These are phyloP conservation scores for Cercis canadensis DNA, from an alignment of 306 rosid species.

Conservation along the genomic window DNA sequence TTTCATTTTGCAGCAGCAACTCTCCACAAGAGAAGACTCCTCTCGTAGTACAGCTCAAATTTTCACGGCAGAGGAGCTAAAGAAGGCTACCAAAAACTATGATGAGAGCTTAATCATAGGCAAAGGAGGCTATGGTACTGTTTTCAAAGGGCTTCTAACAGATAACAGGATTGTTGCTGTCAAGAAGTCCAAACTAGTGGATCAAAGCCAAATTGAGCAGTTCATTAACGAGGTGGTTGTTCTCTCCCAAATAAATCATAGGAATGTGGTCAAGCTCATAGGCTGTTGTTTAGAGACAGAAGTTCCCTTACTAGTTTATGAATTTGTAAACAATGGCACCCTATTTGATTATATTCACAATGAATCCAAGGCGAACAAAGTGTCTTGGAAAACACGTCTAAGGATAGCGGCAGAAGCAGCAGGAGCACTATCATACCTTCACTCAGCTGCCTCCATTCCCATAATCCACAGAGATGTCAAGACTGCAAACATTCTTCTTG, in stretches of 20 bases:
- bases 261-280: not conserved
- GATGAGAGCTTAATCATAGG: too few relatives aligned
- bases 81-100: too few relatives aligned
- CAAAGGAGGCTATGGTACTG: too few relatives aligned
- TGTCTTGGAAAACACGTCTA: conserved; percentile 2
- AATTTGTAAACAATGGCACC: conserved; percentile 31
- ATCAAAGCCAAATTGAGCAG: conserved; percentile 30
- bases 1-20: too few relatives aligned
- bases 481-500: too few relatives aligned
- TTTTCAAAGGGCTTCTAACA: not conserved
- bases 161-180: conserved; percentile 4
- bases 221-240: conserved; percentile 31
- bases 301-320: not conserved
- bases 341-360: conserved; percentile 28
- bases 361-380: not conserved
- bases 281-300: too few relatives aligned
- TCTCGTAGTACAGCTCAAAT: too few relatives aligned
- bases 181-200: conserved; percentile 11
- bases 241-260: conserved; percentile 30
- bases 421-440: too few relatives aligned
- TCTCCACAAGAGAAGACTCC: too few relatives aligned
- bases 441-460: too few relatives aligned
- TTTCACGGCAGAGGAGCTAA: too few relatives aligned
- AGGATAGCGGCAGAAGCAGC: not conserved
- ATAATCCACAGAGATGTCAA: too few relatives aligned